A percentile compares a stretch with the other conserved stretches of the same genome.
phyloP scores from a whole-genome alignment of 208 protist genomes.

The Trypanosoma cruzi region DNA sequence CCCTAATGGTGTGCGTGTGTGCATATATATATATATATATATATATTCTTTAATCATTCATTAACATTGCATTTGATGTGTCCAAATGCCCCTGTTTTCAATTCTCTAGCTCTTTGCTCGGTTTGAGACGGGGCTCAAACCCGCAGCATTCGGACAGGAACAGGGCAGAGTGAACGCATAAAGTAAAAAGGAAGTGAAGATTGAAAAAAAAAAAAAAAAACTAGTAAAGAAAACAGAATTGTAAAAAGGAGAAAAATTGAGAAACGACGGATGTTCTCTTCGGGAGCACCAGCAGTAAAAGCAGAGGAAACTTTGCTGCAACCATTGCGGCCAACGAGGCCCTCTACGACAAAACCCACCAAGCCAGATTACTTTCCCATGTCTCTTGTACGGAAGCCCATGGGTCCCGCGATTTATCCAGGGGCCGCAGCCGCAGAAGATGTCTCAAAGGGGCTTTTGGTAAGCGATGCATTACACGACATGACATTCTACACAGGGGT shows the following conservation, averaged over 20 bases:
- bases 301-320: not conserved
- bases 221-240: too few relatives aligned
- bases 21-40: too few relatives aligned
- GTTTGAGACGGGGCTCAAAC: not conserved
- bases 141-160: not conserved
- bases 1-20: too few relatives aligned
- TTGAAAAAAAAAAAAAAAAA: not conserved
- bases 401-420: slow-evolving; percentile 17
- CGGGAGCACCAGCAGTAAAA: not conserved
- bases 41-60: not conserved
- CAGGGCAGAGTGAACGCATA: not conserved
- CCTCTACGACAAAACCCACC: slow-evolving; percentile 15
- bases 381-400: slow-evolving; percentile 7
- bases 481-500: slow-evolving; percentile 29
- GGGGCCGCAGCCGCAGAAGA: slow-evolving; percentile 25
- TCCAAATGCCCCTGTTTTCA: not conserved
- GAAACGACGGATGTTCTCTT: slow-evolving; percentile 5
- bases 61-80: not conserved
- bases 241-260: not conserved
- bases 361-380: slow-evolving; percentile 36
- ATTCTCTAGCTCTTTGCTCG: not conserved
- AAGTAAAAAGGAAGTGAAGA: not conserved
- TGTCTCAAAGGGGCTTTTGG: slow-evolving; percentile 13
- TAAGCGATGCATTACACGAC: slow-evolving; percentile 31
- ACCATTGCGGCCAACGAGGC: not conserved